Evolutionary conservation across 2,329 filamentous ascomycete genomes (phyloP).

Genomic region (Escovopsis weberi): DNA sequence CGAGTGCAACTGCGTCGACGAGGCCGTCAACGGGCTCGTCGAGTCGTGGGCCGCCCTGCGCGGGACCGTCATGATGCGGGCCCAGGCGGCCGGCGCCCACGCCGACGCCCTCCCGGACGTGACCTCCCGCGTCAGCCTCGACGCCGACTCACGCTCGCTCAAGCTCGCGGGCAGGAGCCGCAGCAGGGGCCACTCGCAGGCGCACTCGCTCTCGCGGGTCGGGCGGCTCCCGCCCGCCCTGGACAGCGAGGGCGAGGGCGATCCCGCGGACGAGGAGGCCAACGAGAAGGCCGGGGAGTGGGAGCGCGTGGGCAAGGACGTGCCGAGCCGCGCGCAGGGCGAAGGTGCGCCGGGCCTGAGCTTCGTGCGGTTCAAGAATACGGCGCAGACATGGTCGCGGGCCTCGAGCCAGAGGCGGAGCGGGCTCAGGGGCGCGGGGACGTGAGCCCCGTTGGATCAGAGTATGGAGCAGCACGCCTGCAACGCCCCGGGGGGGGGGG

Average conservation of each 20-base stretch:
- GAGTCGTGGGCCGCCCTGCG: conserved; percentile 43
- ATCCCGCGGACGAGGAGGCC: conserved; percentile 8
- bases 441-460: background rate
- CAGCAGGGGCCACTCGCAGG: conserved; percentile 13
- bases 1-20: conserved; percentile 46
- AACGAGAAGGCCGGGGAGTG: conserved; percentile 9
- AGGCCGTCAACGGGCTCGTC: conserved; percentile 41
- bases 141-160: too few relatives aligned
- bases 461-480: too few relatives aligned
- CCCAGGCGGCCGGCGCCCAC: too few relatives aligned
- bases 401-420: conserved; percentile 20
- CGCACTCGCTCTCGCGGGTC: conserved; percentile 9
- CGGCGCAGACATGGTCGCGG: conserved; percentile 31
- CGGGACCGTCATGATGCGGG: conserved; percentile 17
- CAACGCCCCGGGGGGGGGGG: background rate
- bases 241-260: conserved; percentile 4
- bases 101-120: too few relatives aligned
- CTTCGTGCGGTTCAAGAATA: conserved; percentile 35
- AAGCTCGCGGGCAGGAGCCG: too few relatives aligned
- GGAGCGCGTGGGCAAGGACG: conserved; percentile 14
- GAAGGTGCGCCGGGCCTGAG: conserved; percentile 24
- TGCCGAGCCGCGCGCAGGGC: conserved; percentile 10
- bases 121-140: too few relatives aligned
- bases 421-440: conserved; percentile 2
- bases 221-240: conserved; percentile 13